A percentile compares a stretch with the other conserved stretches of the same genome.
Conservation (phyloP, 2,329 filamentous ascomycete genomes). For the Epichloe sp. region DNA sequence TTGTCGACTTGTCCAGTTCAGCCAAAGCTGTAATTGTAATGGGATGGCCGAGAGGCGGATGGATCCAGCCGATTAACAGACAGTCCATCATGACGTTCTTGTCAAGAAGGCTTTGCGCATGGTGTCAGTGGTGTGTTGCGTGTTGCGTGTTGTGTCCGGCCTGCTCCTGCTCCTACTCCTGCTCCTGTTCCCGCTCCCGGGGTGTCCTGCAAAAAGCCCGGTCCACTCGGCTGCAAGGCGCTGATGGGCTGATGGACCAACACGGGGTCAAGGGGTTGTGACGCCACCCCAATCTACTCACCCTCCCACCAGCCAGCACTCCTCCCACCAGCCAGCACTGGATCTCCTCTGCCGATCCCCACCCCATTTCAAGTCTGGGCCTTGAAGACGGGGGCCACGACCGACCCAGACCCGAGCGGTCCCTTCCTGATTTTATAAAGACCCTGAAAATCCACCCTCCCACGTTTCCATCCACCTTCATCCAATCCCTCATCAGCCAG, state of each 20-base stretch:
- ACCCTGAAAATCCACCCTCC: constrained; percentile 9
- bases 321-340: neutral
- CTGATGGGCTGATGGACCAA: neutral
- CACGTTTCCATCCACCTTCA: neutral
- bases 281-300: neutral
- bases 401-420: neutral
- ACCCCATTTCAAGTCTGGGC: neutral
- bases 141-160: too few species aligned
- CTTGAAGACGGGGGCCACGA: neutral
- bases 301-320: neutral
- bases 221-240: neutral
- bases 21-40: too few species aligned
- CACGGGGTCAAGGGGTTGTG: neutral
- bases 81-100: too few species aligned
- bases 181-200: neutral
- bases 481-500: neutral
- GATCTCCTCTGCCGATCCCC: neutral
- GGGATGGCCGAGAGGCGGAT: too few species aligned
- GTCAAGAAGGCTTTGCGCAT: too few species aligned
- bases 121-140: too few species aligned
- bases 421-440: constrained; percentile 10
- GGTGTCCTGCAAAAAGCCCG: too few species aligned
- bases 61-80: too few species aligned
- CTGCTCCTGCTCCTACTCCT: neutral
- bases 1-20: neutral